Evolutionary conservation across 768 basidiomycete genomes (phyloP), one percentile per base, ranked within the genome.

Genomic region (Paxillus ammoniavirescens): DNA sequence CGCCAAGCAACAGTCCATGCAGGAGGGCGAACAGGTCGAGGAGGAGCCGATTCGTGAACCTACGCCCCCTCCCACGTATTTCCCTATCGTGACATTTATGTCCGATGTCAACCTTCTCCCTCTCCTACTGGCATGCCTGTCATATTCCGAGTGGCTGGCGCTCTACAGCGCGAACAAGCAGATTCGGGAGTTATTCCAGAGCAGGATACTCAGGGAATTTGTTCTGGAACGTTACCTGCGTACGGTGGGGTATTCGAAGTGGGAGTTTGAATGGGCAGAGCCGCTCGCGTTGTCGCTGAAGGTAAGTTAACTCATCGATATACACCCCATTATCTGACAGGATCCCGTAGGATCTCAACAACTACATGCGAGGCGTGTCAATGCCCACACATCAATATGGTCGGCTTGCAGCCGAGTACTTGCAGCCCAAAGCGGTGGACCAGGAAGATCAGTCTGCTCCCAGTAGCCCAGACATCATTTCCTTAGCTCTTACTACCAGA

Each of bases 351-450:
- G 91, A 93, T 68, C 75, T 94, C 38, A 81, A 81, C 61, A 80
- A 86, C 48, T 93, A 92, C 61, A 84, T 92, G 81, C 79, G 83
- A 43, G 89, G 89, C 3, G 86, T 92, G 5, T 84, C 83, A 5
- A 80, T 88, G 23, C 91, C 91, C 7, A 77, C 79, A 4, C 85
- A 92, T 57, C 82, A 87, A 56, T 92, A 88, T 58, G 77, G 83
- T 0, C 78, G 81, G 4, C 75, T 82, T 33, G 81, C 90, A 2
- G 74, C 73, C 5, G 66, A 77, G 26, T 83, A 84, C 58, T 72
- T 89, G 52, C 82, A 84, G 47, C 77, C 79, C 0, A 70, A 78
- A 23, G 60, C 54, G 2, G 56, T 76, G 2, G 44, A 54, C 8
- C 80, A 76, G 43, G 77, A 74, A 2, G 64, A 69, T 23, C 75